phyloP scores from a whole-genome alignment of 805 yeast species.

The Monosporozyma solicola region DNA sequence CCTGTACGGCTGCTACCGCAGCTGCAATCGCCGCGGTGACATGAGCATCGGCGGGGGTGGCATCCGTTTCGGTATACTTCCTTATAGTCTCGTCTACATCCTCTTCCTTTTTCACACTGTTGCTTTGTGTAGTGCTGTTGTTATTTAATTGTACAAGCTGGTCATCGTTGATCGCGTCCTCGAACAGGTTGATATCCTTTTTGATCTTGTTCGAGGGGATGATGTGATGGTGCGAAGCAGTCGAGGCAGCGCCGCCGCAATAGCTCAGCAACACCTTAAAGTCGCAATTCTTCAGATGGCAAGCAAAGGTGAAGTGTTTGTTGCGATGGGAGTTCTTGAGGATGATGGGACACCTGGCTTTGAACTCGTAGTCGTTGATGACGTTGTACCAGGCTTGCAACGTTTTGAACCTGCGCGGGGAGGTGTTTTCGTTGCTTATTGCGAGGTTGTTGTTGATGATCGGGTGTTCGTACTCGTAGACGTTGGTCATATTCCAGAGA shows the following conservation, averaged over 20 bases:
- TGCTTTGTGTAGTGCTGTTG: neutral
- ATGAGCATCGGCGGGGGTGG: conserved; percentile 19
- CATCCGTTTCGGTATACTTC: conserved; percentile 4
- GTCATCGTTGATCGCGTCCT: neutral
- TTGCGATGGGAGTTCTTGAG: conserved; percentile 30
- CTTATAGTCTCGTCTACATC: conserved; percentile 3
- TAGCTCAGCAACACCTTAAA: conserved; percentile 28
- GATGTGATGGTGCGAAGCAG: neutral
- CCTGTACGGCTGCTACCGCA: conserved; percentile 29
- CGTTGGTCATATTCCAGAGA: conserved; percentile 17
- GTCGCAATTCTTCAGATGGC: conserved; percentile 28
- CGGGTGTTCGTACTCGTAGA: conserved; percentile 30
- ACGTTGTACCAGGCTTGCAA: conserved; percentile 29
- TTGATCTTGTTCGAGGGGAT: neutral
- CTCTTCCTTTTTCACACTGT: conserved; percentile 1
- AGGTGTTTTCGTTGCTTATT: conserved; percentile 14
- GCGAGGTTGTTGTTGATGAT: conserved; percentile 27
- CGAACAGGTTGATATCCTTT: neutral
- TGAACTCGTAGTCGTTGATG: conserved; percentile 30
- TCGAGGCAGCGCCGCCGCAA: conserved; percentile 11
- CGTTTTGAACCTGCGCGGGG: conserved; percentile 21
- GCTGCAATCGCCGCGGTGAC: conserved; percentile 30
- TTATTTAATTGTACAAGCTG: neutral
- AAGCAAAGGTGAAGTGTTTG: conserved; percentile 31
- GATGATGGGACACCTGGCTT: conserved; percentile 30